These are phyloP conservation scores for Termitomyces sp. DNA, from an alignment of 768 basidiomycete genomes.

Conservation along the genomic window DNA sequence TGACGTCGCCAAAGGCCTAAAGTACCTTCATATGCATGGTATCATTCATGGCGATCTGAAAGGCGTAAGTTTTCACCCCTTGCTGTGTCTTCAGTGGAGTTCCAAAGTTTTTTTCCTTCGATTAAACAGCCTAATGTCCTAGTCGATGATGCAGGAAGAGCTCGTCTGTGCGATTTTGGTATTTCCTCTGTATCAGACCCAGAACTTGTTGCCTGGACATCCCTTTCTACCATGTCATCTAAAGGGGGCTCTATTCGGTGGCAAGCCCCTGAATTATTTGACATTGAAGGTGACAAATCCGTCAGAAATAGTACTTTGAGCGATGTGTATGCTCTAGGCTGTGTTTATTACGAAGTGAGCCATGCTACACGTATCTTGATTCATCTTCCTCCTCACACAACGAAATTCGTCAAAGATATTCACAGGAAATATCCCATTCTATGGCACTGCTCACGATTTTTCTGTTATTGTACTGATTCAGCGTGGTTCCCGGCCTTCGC, in stretches of 20 bases:
- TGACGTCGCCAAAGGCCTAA: no score
- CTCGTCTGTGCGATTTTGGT: background rate
- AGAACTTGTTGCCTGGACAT: background rate
- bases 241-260: conserved; percentile 1
- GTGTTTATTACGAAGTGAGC: conserved; percentile 2
- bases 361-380: background rate
- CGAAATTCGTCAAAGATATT: background rate
- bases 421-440: background rate
- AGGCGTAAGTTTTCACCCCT: no score
- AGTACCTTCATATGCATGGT: no score
- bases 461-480: background rate
- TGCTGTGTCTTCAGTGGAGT: no score
- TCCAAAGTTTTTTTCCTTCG: no score
- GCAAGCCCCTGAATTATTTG: conserved; percentile 1
- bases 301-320: background rate
- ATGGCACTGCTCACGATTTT: background rate
- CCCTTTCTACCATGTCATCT: background rate
- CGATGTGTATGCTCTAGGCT: conserved; percentile 1
- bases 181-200: background rate
- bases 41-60: no score
- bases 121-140: background rate
- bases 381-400: background rate
- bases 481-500: background rate
- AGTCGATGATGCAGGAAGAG: background rate
- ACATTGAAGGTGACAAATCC: background rate